Conservation (phyloP, 257 asterid species). For the Leptodermis oblonga region DNA sequence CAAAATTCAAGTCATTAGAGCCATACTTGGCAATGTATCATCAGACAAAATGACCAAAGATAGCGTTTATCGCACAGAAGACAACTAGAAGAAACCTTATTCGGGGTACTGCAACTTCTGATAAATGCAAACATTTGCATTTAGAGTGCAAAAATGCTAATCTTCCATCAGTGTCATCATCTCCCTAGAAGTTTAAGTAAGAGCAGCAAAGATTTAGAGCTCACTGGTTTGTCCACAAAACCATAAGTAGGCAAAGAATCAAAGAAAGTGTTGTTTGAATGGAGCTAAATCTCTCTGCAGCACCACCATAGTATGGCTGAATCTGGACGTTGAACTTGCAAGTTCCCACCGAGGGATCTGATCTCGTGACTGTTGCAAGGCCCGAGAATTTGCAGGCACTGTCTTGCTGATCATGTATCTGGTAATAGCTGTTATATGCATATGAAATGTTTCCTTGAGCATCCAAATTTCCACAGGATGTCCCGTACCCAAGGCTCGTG, state of each 20-base stretch:
- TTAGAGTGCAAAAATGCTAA: slow-evolving; percentile 6
- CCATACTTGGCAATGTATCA: not conserved
- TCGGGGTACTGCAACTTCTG: not conserved
- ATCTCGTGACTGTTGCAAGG: slow-evolving; percentile 55
- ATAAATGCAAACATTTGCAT: not conserved
- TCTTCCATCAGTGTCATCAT: not conserved
- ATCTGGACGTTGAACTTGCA: slow-evolving; percentile 63
- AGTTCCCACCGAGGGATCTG: slow-evolving; percentile 57
- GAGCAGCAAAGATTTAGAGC: slow-evolving; percentile 4
- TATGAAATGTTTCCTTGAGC: slow-evolving; percentile 52
- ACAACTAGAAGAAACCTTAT: slow-evolving; percentile 1
- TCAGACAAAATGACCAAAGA: no score
- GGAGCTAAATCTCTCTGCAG: slow-evolving; percentile 19
- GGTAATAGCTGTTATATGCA: slow-evolving; percentile 80
- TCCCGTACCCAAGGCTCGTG: slow-evolving; percentile 62
- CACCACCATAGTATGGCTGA: slow-evolving; percentile 48
- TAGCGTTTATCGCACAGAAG: not conserved
- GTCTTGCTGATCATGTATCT: slow-evolving; percentile 55
- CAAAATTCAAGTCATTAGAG: not conserved
- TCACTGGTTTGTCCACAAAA: slow-evolving; percentile 43
- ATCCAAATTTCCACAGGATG: slow-evolving; percentile 64
- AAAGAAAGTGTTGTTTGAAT: slow-evolving; percentile 20
- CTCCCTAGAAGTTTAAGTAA: slow-evolving; percentile 15
- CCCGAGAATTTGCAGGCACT: slow-evolving; percentile 64
- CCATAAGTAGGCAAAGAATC: slow-evolving; percentile 26